A percentile compares a stretch with the other conserved stretches of the same genome.
Conservation (phyloP, 2,329 filamentous ascomycete genomes). For the Xylaria sp. region DNA sequence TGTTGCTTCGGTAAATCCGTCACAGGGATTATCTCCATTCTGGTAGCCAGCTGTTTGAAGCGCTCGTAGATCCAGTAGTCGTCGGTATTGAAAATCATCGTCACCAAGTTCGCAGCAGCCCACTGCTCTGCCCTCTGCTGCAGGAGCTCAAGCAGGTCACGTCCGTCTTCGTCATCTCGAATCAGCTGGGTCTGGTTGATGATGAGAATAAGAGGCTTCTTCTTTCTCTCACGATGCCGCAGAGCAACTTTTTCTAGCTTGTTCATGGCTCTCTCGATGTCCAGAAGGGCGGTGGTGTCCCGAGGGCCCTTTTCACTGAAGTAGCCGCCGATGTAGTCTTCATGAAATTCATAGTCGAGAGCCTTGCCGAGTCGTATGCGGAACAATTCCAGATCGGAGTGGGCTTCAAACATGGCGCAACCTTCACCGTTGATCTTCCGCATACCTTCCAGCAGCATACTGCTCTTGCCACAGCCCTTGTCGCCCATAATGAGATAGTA, state of each 20-base stretch:
- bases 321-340: conserved; percentile 96
- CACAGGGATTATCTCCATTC: conserved; percentile 93
- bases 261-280: conserved; percentile 97
- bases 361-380: conserved; percentile 92
- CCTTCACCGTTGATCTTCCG: conserved; percentile 88
- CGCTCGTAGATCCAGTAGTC: conserved; percentile 99
- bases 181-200: conserved; percentile 94
- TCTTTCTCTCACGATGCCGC: conserved; percentile 68
- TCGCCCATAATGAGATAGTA: conserved; percentile 94
- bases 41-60: conserved; percentile 88
- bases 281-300: conserved; percentile 89
- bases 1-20: conserved; percentile 82
- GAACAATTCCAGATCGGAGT: conserved; percentile 95
- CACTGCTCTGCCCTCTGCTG: conserved; percentile 97
- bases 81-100: conserved; percentile 93
- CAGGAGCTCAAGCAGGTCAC: conserved; percentile 90
- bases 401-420: conserved; percentile 95
- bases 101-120: conserved; percentile 91
- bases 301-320: conserved; percentile 94
- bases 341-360: conserved; percentile 95
- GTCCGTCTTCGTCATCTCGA: conserved; percentile 91
- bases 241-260: conserved; percentile 97
- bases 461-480: conserved; percentile 96
- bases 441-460: conserved; percentile 96
- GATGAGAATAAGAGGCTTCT: conserved; percentile 85